Conservation (phyloP, 805 yeast genomes). For the Isabelozyma pseudorhagii region DNA sequence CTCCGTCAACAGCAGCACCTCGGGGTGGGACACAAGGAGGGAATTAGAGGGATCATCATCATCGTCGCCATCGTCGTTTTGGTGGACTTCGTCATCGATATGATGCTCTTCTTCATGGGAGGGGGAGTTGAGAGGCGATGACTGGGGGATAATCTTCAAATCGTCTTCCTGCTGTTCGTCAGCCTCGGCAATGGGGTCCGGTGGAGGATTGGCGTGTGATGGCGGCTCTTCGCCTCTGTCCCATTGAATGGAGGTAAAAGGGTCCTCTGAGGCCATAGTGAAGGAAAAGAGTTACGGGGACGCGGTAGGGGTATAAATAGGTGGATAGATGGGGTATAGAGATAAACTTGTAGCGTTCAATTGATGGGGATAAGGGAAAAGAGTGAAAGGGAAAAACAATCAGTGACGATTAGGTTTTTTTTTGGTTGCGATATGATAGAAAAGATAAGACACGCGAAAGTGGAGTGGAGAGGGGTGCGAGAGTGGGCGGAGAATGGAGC, state of each 20-base stretch:
- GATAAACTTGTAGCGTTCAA: not conserved
- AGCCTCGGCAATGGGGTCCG: not conserved
- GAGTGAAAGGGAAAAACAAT: not conserved
- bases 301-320: too few species aligned
- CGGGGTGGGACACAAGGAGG: conserved; percentile 3
- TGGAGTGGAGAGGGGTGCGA: not conserved
- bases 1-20: not conserved
- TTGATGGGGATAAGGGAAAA: not conserved
- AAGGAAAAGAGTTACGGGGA: too few species aligned
- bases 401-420: not conserved
- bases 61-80: not conserved
- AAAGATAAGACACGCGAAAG: not conserved
- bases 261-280: conserved; percentile 37
- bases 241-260: conserved; percentile 58
- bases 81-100: not conserved
- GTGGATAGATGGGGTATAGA: not conserved
- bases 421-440: not conserved
- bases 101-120: conserved; percentile 7
- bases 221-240: conserved; percentile 41
- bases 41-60: conserved; percentile 9
- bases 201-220: not conserved
- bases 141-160: not conserved
- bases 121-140: not conserved
- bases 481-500: not conserved
- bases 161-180: not conserved